Base-by-base conservation (phyloP, 2,329 filamentous ascomycete genomes). In the Monosporascus sp. region DNA sequence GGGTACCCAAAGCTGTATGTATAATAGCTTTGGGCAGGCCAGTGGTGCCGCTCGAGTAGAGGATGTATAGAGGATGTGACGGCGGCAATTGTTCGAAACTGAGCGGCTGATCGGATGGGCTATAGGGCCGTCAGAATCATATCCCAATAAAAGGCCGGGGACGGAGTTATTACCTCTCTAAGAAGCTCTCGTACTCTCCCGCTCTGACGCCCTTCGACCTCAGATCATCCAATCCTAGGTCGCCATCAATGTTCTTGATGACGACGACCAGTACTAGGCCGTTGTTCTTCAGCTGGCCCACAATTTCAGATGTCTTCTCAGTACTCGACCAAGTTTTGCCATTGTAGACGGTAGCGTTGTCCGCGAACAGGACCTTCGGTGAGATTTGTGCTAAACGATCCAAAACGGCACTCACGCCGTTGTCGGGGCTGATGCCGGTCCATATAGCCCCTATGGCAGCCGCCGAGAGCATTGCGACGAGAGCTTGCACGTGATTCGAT, bases 41-140 rank as follows among this genome's bases (percentile, higher is more conserved):
- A 0, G 94, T 97, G 0, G 94, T 99, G 22, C 94, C 94, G 46
- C 88, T 93, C 1, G 89, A 95, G 72, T 96, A 99, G 37, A 97
- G 80, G 46, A 99, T 91, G 66, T 97, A 97, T 3, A 97, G 84
- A 0, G 93, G 93, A 60, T 96, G 91, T 20, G 93, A 89, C 1
- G 94, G 86, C 1, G 84, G 80, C 8, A 97, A 80, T 67, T 91
- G 89, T 62, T 84, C 82, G 68, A 97, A 97, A 22, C 67, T 70
- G 45, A 86, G 78, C 52, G 72, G 70, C 19, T 72, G 70, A 37
- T 78, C 66, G 0, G 74, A 67, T 27, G 67, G 68, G n/a, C 50
- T 55, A 45, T 1, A 53, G 24, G 20, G n/a, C 31, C 31, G 11
- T 35, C 31, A 35, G 9, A 5, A 35, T 5, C 11, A 5, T 14